Conservation (phyloP, 352 stramenopile genomes). For the Labyrinthula sp. region DNA sequence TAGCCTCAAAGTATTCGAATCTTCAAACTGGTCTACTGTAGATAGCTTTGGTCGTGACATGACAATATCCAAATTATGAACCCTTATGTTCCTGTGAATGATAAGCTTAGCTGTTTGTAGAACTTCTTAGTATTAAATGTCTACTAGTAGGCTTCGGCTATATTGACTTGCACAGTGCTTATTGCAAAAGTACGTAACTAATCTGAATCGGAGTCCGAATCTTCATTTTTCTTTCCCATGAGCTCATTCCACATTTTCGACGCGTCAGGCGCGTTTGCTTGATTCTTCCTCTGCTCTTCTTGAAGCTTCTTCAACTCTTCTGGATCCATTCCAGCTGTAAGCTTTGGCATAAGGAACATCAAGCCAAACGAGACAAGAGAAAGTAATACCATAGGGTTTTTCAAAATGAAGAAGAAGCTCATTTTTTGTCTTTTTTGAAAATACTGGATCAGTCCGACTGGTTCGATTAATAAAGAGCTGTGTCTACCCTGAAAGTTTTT, state of each 20-base stretch:
- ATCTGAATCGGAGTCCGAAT: slow-evolving; percentile 30
- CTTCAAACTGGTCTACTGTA: no score
- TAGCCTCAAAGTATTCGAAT: no score
- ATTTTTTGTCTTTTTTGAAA: slow-evolving; percentile 25
- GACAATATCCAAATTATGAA: no score
- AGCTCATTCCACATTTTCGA: slow-evolving; percentile 7
- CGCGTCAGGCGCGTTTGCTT: slow-evolving; percentile 10
- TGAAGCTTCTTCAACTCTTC: slow-evolving; percentile 32
- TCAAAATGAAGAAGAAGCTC: slow-evolving; percentile 22
- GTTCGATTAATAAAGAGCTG: slow-evolving; percentile 25
- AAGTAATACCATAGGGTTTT: slow-evolving; percentile 30
- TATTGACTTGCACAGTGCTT: no score
- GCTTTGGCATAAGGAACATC: slow-evolving; percentile 28
- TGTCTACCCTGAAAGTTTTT: no score
- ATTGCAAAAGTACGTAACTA: no score
- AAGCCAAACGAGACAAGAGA: slow-evolving; percentile 7
- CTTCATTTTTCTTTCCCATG: not conserved
- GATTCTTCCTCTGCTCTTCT: slow-evolving; percentile 19
- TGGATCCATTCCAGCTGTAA: slow-evolving; percentile 27
- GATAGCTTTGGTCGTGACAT: no score
- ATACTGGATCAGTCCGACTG: slow-evolving; percentile 5
- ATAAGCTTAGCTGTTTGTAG: no score
- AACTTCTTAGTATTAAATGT: no score
- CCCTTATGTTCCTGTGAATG: no score
- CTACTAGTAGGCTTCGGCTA: no score